Evolutionary conservation across 2,329 filamentous ascomycete species (phyloP).

Genomic region (Pseudogymnoascus sp.): DNA sequence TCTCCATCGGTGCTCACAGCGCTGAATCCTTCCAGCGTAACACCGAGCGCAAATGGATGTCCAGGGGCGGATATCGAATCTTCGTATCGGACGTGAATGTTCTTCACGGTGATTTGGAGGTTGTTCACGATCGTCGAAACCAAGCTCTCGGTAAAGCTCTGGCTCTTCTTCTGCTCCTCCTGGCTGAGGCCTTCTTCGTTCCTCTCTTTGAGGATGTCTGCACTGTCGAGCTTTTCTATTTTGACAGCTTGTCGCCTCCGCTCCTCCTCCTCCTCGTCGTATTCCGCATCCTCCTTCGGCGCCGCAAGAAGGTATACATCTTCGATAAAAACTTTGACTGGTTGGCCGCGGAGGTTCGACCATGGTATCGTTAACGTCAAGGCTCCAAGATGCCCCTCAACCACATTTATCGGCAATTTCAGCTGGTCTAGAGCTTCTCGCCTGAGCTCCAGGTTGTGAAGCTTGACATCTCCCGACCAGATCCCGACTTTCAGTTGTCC

Average conservation of each 20-base stretch:
- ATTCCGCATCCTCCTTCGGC: conserved; percentile 89
- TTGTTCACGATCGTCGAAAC: conserved; percentile 98
- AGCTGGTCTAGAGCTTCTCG: conserved; percentile 95
- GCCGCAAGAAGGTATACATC: conserved; percentile 94
- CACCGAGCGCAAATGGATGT: conserved; percentile 85
- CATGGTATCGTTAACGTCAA: conserved; percentile 91
- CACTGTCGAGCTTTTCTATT: conserved; percentile 96
- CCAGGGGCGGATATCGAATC: conserved; percentile 92
- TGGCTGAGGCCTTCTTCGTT: conserved; percentile 87
- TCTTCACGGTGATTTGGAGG: conserved; percentile 93
- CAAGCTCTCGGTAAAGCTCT: conserved; percentile 93
- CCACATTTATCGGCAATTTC: conserved; percentile 90
- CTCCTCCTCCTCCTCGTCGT: conserved; percentile 88
- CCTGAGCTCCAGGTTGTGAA: conserved; percentile 84
- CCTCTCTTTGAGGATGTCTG: conserved; percentile 85
- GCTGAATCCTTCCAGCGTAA: conserved; percentile 93
- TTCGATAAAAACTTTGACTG: conserved; percentile 90
- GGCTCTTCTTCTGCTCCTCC: conserved; percentile 94
- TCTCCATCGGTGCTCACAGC: conserved; percentile 91
- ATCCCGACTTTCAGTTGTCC: conserved; percentile 97
- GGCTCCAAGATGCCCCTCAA: conserved; percentile 87
- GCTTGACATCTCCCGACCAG: conserved; percentile 96
- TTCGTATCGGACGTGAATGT: conserved; percentile 96
- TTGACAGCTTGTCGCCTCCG: conserved; percentile 82
- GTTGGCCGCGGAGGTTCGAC: conserved; percentile 92